Conservation (phyloP, 768 basidiomycete genomes). For the Mrakia frigida region DNA sequence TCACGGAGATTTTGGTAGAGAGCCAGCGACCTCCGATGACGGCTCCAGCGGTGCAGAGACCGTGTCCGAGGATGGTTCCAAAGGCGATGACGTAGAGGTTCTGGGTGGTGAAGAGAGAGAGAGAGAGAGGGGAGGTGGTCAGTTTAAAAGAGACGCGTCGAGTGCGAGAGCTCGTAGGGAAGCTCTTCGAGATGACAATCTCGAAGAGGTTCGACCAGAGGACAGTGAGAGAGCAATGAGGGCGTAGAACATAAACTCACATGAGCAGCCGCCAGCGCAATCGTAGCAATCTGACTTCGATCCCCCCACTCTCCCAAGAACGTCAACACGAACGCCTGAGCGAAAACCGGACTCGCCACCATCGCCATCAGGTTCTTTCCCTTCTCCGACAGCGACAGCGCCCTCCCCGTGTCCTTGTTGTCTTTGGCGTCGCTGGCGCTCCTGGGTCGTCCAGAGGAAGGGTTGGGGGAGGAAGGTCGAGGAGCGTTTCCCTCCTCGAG, state of each 20-base stretch:
- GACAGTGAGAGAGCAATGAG: neutral
- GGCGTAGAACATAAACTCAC: slow-evolving; percentile 50
- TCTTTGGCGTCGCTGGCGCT: neutral
- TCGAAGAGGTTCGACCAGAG: no score
- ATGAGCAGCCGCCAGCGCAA: slow-evolving; percentile 90
- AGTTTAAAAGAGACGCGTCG: neutral
- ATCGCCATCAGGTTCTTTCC: slow-evolving; percentile 30
- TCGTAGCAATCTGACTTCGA: slow-evolving; percentile 92
- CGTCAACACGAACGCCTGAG: slow-evolving; percentile 88
- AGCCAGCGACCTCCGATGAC: slow-evolving; percentile 90
- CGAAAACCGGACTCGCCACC: slow-evolving; percentile 75
- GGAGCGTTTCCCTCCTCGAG: slow-evolving; percentile 61
- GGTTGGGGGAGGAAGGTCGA: slow-evolving; percentile 4
- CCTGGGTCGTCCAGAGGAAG: neutral
- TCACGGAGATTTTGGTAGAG: slow-evolving; percentile 90
- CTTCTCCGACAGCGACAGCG: slow-evolving; percentile 4
- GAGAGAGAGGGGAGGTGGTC: neutral
- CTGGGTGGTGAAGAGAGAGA: slow-evolving; percentile 46
- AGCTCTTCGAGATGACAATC: no score
- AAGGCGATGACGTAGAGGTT: slow-evolving; percentile 85
- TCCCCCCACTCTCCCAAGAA: slow-evolving; percentile 99
- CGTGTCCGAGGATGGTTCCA: slow-evolving; percentile 85
- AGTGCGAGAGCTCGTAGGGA: neutral
- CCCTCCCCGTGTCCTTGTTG: neutral
- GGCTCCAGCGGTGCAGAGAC: slow-evolving; percentile 77